A percentile compares a stretch with the other conserved stretches of the same genome.
These are phyloP conservation scores for Ascosphaera aggregata DNA, from an alignment of 2,329 filamentous ascomycete species.

Conservation along the genomic window DNA sequence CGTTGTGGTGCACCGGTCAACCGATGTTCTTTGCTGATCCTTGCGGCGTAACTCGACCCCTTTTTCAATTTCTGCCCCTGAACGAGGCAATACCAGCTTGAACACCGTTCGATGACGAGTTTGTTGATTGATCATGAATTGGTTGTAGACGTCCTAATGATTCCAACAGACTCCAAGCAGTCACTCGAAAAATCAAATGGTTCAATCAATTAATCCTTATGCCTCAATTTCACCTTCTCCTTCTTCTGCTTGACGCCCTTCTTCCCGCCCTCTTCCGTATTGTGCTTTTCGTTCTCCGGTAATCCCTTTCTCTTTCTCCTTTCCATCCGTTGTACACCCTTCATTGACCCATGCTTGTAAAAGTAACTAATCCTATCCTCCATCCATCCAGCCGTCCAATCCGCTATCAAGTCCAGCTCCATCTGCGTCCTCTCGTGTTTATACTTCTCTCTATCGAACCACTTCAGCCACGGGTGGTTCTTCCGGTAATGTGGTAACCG, in stretches of 20 bases:
- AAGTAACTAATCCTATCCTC: background rate
- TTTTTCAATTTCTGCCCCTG: no score
- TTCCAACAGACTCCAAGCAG: no score
- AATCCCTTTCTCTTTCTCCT: background rate
- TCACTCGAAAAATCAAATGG: no score
- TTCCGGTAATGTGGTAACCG: constrained; percentile 4
- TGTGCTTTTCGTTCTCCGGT: background rate
- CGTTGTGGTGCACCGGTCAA: no score
- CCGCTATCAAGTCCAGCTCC: background rate
- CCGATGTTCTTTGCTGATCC: no score
- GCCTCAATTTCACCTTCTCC: background rate
- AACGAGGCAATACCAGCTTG: no score
- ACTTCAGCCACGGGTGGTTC: background rate
- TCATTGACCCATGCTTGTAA: background rate
- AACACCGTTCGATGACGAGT: no score
- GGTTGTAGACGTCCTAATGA: no score
- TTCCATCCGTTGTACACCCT: constrained; percentile 1
- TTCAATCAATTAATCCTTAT: no score
- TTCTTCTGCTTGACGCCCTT: constrained; percentile 2
- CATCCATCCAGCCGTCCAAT: background rate
- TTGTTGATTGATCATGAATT: no score
- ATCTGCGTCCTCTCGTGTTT: background rate
- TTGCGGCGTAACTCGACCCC: no score
- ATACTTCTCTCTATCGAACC: background rate
- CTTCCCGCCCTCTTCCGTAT: background rate